Base-by-base conservation (phyloP, 176 grass and related monocot species). In the Oryza australiensis region DNA sequence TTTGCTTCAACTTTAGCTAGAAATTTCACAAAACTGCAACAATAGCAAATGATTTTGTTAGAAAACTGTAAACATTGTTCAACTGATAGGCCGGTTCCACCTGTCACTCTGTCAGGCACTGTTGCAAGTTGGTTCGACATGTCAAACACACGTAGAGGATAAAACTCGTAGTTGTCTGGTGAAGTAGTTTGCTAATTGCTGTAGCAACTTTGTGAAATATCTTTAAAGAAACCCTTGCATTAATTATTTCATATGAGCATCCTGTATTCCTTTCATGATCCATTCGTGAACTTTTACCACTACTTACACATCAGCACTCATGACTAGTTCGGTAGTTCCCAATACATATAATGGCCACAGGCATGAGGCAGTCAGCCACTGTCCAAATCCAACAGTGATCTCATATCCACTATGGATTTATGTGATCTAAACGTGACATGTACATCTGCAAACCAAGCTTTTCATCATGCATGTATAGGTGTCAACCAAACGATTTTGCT, bases 401-500 rank as follows among this genome's bases (percentile, higher is more conserved):
- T 83, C 80, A 87, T 12, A 42, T 38, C 64, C 22, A 32, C 76
- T 68, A 32, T 64, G 24, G 41, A 72, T 87, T 72, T 72, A 48
- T 70, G 57, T 38, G 79, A 82, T 33, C 40, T 75, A 82, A 72
- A 83, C 16, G 53, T 65, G 53, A 42, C 28, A 64, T 62, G 62
- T 67, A 7, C 72, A 64, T 29, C 24, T 66, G 32, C n/a, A 70
- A 53, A 35, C 30, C n/a, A 29, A 33, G 35, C 75, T 63, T 84
- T 88, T 1, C 48, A 63, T 88, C 62, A 80, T 89, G 87, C 76
- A 33, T 85, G 24, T 55, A 89, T 53, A 76, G 26, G 40, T 85
- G 87, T 64, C 76, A 75, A 89, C 64, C 82, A 85, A 67, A 75
- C 51, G 30, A 46, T 42, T 64, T 64, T 89, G 82, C 76, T 85